phyloP scores from a whole-genome alignment of 768 basidiomycete species.

The Tulasnella sp. region DNA sequence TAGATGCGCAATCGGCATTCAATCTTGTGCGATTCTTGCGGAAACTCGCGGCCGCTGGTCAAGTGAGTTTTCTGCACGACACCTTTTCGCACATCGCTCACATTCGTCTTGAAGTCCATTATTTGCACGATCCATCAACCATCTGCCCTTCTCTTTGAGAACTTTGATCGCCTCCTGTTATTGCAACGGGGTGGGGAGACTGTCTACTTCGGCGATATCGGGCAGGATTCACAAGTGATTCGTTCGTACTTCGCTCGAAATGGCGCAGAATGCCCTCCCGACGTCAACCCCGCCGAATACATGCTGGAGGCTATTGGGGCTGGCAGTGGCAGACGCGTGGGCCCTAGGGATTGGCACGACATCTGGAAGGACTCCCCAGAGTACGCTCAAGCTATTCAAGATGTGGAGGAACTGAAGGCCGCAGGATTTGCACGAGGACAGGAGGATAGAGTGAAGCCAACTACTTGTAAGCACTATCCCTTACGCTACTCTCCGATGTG shows the following conservation, averaged over 20 bases:
- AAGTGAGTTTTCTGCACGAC: slow-evolving; percentile 22
- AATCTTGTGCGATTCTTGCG: slow-evolving; percentile 31
- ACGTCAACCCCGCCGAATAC: slow-evolving; percentile 52
- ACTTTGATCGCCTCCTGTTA: slow-evolving; percentile 49
- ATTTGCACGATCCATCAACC: slow-evolving; percentile 36
- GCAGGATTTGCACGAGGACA: slow-evolving; percentile 36
- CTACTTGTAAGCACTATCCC: slow-evolving; percentile 34
- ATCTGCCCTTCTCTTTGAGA: slow-evolving; percentile 74
- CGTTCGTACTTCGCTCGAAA: slow-evolving; percentile 65
- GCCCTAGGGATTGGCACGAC: slow-evolving; percentile 30
- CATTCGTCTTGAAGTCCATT: slow-evolving; percentile 21
- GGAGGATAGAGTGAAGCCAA: slow-evolving; percentile 32
- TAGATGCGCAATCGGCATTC: slow-evolving; percentile 36
- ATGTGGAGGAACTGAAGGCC: slow-evolving; percentile 29
- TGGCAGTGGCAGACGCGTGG: slow-evolving; percentile 28
- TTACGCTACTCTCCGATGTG: neutral
- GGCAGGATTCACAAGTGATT: slow-evolving; percentile 53
- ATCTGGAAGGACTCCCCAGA: slow-evolving; percentile 30
- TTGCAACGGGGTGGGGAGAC: slow-evolving; percentile 72
- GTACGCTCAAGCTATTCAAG: slow-evolving; percentile 24
- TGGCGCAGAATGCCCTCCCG: slow-evolving; percentile 62
- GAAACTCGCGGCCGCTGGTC: slow-evolving; percentile 32
- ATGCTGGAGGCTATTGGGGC: slow-evolving; percentile 85
- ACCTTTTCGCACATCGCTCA: neutral
- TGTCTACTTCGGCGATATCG: slow-evolving; percentile 90